Evolutionary conservation across 139 green algal species (phyloP).

Genomic region (Chlamydomonas sp.): DNA sequence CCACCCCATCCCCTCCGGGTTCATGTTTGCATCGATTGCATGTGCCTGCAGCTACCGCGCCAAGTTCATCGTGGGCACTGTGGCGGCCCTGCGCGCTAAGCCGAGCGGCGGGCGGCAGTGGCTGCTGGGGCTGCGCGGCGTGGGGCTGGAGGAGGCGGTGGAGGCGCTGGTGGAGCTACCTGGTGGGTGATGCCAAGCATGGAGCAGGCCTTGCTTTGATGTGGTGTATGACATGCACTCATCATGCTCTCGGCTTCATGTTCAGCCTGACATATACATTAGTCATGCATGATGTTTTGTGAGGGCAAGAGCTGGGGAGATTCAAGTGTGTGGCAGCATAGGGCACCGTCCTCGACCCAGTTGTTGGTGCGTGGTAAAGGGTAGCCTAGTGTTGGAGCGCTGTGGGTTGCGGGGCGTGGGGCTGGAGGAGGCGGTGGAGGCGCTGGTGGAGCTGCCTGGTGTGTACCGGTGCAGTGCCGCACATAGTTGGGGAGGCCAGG

Average conservation of each 20-base stretch:
- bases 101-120: conserved; percentile 71
- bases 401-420: conserved; percentile 58
- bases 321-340: too few relatives aligned
- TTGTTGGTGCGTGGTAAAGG: too few relatives aligned
- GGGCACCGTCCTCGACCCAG: too few relatives aligned
- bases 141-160: conserved; percentile 73
- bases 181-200: conserved; percentile 40
- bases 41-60: conserved; percentile 68
- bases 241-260: background rate
- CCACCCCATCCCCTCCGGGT: too few relatives aligned
- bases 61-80: conserved; percentile 84
- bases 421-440: conserved; percentile 74
- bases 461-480: background rate
- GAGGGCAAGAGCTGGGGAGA: too few relatives aligned
- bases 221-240: background rate
- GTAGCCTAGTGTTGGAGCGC: too few relatives aligned
- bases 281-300: too few relatives aligned
- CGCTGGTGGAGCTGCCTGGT: conserved; percentile 80
- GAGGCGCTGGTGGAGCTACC: conserved; percentile 78
- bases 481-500: too few relatives aligned
- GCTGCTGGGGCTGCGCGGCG: conserved; percentile 76
- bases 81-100: conserved; percentile 69
- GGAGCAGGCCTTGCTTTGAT: too few relatives aligned
- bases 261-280: too few relatives aligned
- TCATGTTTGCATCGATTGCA: too few relatives aligned